Percentiles rank a stretch among this genome's conserved stretches.
These are phyloP conservation scores for Magnolia officinalis DNA, from an alignment of 164 flowering plant genomes.

Conservation along the genomic window DNA sequence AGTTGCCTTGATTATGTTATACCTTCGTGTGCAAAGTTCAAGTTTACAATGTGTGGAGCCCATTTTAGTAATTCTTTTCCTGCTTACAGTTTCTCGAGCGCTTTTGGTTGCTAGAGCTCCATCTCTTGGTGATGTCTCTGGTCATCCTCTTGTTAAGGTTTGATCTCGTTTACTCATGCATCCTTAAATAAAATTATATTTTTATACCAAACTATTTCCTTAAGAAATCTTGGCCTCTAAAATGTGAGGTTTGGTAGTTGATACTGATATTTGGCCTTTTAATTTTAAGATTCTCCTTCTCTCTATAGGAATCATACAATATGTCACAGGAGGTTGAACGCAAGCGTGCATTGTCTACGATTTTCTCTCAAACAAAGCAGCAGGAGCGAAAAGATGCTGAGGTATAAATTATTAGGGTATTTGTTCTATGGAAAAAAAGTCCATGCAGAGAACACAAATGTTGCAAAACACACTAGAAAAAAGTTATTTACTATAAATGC, in stretches of 20 bases:
- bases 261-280: not conserved
- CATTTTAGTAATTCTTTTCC: constrained; percentile 1
- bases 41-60: not conserved
- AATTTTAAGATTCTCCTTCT: constrained; percentile 1
- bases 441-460: no score
- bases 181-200: no score
- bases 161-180: not conserved
- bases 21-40: not conserved
- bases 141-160: constrained; percentile 84
- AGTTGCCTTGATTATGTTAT: not conserved
- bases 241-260: not conserved
- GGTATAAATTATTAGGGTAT: constrained; percentile 30
- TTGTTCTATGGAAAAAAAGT: no score
- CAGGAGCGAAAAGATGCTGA: constrained; percentile 90
- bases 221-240: no score
- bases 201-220: no score
- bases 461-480: no score
- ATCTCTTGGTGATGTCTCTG: constrained; percentile 68
- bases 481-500: no score
- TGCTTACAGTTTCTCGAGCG: constrained; percentile 64
- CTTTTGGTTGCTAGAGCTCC: constrained; percentile 73
- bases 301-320: constrained; percentile 72
- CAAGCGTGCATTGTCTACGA: constrained; percentile 82
- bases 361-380: constrained; percentile 84
- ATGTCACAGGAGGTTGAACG: constrained; percentile 76